Conservation (phyloP, 2,329 filamentous ascomycete genomes). For the Cercospora zeina region DNA sequence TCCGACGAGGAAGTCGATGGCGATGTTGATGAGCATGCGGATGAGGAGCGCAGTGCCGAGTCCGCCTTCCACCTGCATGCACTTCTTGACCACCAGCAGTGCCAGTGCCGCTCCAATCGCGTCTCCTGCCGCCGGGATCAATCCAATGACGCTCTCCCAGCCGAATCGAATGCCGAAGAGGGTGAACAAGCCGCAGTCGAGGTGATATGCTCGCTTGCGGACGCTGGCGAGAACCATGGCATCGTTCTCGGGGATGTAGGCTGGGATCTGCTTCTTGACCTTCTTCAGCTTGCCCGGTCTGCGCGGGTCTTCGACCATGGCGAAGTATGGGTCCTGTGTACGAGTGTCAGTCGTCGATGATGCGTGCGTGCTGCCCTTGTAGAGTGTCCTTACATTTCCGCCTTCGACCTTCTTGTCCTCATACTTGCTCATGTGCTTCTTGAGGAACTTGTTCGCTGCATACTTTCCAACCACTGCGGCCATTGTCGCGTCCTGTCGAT, state of each 20-base stretch:
- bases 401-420: conserved; percentile 45
- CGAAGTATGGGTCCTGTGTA: conserved; percentile 82
- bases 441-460: conserved; percentile 53
- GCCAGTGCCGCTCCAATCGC: conserved; percentile 71
- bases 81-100: conserved; percentile 71
- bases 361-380: background rate
- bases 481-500: conserved; percentile 41
- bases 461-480: conserved; percentile 50
- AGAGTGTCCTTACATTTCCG: conserved; percentile 42
- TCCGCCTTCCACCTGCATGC: conserved; percentile 72
- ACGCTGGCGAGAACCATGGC: conserved; percentile 79
- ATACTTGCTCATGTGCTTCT: conserved; percentile 52
- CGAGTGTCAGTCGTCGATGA: conserved; percentile 19
- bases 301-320: conserved; percentile 73
- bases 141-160: conserved; percentile 81
- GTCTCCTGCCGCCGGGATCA: conserved; percentile 81
- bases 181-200: conserved; percentile 83
- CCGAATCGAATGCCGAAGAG: conserved; percentile 81
- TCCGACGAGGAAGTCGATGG: conserved; percentile 71
- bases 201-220: conserved; percentile 78
- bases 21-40: conserved; percentile 79
- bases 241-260: conserved; percentile 80
- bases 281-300: conserved; percentile 75
- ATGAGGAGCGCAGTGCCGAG: conserved; percentile 62
- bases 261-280: conserved; percentile 78